Base-by-base conservation (phyloP, 1,139 yeast species). In the Spencermartinsiella ligniputridi region DNA sequence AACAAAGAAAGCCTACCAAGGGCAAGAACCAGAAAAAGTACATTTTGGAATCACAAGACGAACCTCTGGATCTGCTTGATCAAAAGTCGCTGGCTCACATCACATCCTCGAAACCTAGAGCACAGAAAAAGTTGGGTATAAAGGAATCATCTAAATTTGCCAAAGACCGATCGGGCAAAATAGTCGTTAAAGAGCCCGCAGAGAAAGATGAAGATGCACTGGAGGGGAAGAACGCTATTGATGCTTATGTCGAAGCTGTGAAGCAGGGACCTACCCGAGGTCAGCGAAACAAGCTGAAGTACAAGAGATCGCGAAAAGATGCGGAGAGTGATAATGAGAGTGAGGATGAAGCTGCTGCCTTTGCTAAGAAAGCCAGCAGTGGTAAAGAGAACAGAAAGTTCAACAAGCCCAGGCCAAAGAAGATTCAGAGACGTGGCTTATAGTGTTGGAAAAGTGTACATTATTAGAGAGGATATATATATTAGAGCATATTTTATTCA, bases 221-320 rank as follows among this genome's bases (percentile, higher is more conserved):
- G 46, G 78, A 79, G 30, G 69, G 78, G 49, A 74, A 71, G 49
- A 64, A 64, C 8, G 71, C 67, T 33, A 78, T 90, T 52, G 87
- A 87, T 62, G 97, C 97, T 1, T 92, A 92, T 62, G 78, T 89
- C 55, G 96, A 88, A 53, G 98, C 97, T 11, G 88, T 92, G 33
- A 83, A 80, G 63, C 87, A 83, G 57, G 97, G 92, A 24, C 97
- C 98, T 35, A 79, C 87, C 3, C 82, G 95, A 67, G 96, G 97
- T 46, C 96, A 87, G 70, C 81, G 79, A 70, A 88, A 89, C 66
- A 88, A 81, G 70, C 77, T 89, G 74, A 90, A 89, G 68, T 92
- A 80, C 69, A 86, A 83, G 69, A 72, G 74, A 30, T 73, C 75
- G 24, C 71, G 72, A 39, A 74, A 75, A 44, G 78, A 78, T 63